Percentiles rank a stretch among this genome's conserved stretches.
phyloP scores from a whole-genome alignment of 345 rosid species.

The Eucalyptus tenuipes region DNA sequence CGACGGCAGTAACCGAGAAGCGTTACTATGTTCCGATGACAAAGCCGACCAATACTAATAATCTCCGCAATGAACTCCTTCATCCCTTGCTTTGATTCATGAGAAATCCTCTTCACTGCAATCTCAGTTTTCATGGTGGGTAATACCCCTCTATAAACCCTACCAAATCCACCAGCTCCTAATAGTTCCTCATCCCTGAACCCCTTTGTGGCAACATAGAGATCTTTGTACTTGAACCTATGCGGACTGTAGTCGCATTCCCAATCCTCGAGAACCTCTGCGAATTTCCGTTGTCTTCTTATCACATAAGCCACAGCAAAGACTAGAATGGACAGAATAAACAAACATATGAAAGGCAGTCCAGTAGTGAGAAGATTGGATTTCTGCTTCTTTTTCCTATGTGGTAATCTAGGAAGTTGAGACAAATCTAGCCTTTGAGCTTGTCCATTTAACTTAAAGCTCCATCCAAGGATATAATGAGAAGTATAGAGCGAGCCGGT shows the following conservation, averaged over 20 bases:
- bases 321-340: background rate
- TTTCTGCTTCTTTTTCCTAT: background rate
- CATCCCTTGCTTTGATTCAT: conserved; percentile 59
- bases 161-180: conserved; percentile 62
- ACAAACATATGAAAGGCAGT: conserved; percentile 24
- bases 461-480: conserved; percentile 61
- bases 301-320: background rate
- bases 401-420: conserved; percentile 20
- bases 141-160: conserved; percentile 47
- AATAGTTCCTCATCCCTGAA: conserved; percentile 43
- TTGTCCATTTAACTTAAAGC: conserved; percentile 29
- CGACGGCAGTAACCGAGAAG: no score
- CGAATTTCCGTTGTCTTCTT: conserved; percentile 27
- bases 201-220: conserved; percentile 54
- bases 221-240: conserved; percentile 47
- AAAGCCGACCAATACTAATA: conserved; percentile 25
- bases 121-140: conserved; percentile 28
- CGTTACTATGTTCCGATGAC: background rate
- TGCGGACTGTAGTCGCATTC: conserved; percentile 47
- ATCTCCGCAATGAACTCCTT: conserved; percentile 40
- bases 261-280: conserved; percentile 66
- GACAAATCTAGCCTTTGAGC: conserved; percentile 30
- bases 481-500: background rate
- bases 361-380: conserved; percentile 29
- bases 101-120: conserved; percentile 61